phyloP scores from a whole-genome alignment of 139 green algal genomes.

The Auxenochlorella pyrenoidosa region DNA sequence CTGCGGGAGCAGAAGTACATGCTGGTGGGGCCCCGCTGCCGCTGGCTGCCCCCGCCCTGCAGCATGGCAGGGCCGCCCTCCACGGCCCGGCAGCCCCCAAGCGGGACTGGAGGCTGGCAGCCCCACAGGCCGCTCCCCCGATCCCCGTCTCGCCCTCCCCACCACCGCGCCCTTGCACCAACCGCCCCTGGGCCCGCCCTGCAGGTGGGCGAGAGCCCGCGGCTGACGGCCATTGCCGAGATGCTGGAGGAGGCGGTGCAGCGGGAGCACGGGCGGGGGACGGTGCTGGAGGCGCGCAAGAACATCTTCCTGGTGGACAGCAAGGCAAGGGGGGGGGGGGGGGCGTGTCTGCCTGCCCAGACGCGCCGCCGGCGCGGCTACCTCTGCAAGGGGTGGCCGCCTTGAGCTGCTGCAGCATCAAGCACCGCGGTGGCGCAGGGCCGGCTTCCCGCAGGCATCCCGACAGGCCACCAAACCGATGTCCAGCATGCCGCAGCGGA shows the following conservation, averaged over 20 bases:
- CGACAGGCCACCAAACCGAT: no score
- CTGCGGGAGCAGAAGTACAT: slow-evolving; percentile 77
- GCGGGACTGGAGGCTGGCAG: no score
- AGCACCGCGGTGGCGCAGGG: no score
- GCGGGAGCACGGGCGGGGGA: slow-evolving; percentile 45
- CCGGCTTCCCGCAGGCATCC: no score
- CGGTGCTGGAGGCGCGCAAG: slow-evolving; percentile 79
- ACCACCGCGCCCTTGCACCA: background rate
- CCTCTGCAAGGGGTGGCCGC: no score
- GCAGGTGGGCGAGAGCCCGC: slow-evolving; percentile 71
- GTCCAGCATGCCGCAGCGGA: background rate
- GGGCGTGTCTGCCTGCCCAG: no score
- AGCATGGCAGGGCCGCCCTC: no score
- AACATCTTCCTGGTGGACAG: slow-evolving; percentile 82
- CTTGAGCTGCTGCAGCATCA: no score
- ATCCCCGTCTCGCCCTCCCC: no score
- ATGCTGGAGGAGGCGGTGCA: slow-evolving; percentile 79
- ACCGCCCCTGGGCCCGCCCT: background rate
- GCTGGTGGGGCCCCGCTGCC: slow-evolving; percentile 37
- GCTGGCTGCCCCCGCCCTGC: background rate
- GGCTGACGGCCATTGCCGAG: slow-evolving; percentile 75
- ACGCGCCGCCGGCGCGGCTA: no score
- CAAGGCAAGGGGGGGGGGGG: slow-evolving; percentile 27
- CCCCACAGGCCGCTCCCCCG: no score
- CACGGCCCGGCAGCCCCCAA: no score